These are phyloP conservation scores for Boeremia lycopersici DNA, from an alignment of 2,329 filamentous ascomycete species.

Conservation along the genomic window DNA sequence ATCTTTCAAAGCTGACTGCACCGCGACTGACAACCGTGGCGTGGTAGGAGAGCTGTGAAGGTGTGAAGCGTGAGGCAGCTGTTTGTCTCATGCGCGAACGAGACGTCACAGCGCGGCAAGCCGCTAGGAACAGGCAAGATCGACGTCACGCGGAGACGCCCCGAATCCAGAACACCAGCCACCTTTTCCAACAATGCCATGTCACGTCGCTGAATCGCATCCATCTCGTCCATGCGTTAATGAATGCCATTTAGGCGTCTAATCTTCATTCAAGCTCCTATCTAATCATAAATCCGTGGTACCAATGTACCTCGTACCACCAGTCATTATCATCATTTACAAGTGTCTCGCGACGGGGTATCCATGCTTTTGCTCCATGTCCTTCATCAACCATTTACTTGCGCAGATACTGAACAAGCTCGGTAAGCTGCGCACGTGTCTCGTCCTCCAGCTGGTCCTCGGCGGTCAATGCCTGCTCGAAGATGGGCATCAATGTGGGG, in stretches of 20 bases:
- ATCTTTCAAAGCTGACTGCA: not conserved
- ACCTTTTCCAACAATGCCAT: not conserved
- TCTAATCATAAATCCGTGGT: conserved; percentile 31
- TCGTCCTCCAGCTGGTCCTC: conserved; percentile 77
- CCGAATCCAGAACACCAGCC: conserved; percentile 7
- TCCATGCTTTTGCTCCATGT: conserved; percentile 23
- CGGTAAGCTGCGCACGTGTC: conserved; percentile 69
- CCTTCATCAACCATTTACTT: conserved; percentile 38
- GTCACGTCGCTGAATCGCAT: not conserved
- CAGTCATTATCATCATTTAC: conserved; percentile 23
- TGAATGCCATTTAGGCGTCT: conserved; percentile 10
- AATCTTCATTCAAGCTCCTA: conserved; percentile 23
- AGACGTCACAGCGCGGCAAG: conserved; percentile 27
- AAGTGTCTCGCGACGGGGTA: conserved; percentile 38
- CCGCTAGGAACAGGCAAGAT: conserved; percentile 25
- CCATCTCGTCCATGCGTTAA: not conserved
- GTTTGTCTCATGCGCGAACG: conserved; percentile 16
- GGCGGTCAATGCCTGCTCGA: conserved; percentile 74
- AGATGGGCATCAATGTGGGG: conserved; percentile 70
- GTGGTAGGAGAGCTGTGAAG: not conserved
- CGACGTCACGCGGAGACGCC: conserved; percentile 19
- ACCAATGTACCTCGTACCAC: conserved; percentile 22
- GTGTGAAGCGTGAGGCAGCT: conserved; percentile 19
- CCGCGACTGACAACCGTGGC: not conserved
- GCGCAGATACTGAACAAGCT: conserved; percentile 63